A percentile compares a stretch with the other conserved stretches of the same genome.
These are phyloP conservation scores for Pyricularia pennisetigena DNA, from an alignment of 2,329 filamentous ascomycete species.

Conservation along the genomic window DNA sequence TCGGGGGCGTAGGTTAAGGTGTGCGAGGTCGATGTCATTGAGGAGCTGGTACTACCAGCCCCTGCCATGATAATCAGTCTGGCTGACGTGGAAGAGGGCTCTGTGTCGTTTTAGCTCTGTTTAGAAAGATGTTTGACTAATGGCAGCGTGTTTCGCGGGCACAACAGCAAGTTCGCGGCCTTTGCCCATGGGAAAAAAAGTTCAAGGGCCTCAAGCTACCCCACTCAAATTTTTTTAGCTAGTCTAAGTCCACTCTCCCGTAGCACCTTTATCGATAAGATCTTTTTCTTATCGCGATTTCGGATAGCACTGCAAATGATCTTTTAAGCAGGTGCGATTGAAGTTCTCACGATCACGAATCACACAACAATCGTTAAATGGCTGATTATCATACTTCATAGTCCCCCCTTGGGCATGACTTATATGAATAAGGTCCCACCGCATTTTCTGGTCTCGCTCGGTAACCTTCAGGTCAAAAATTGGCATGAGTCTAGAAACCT, in stretches of 20 bases:
- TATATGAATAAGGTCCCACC: neutral
- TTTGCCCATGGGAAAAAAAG: neutral
- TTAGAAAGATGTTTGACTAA: neutral
- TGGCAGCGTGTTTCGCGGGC: neutral
- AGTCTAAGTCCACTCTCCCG: neutral
- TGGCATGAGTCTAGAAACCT: neutral
- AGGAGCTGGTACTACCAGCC: conserved; percentile 43
- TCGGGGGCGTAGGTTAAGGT: conserved; percentile 44
- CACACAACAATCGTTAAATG: neutral
- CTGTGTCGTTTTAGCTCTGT: neutral
- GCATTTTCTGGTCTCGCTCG: neutral
- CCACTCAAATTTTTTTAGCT: neutral
- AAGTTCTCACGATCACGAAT: neutral
- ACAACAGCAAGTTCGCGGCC: neutral
- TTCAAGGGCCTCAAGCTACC: neutral
- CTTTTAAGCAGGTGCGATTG: neutral
- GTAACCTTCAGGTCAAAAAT: neutral
- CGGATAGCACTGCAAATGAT: neutral
- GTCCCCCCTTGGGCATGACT: neutral
- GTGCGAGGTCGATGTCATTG: conserved; percentile 54
- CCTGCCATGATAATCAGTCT: conserved; percentile 16
- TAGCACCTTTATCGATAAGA: neutral
- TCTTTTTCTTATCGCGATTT: neutral
- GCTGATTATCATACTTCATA: neutral
- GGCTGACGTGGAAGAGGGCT: too few species aligned